phyloP scores from a whole-genome alignment of 495 filamentous ascomycete species.

The Annulohypoxylon moriforme region DNA sequence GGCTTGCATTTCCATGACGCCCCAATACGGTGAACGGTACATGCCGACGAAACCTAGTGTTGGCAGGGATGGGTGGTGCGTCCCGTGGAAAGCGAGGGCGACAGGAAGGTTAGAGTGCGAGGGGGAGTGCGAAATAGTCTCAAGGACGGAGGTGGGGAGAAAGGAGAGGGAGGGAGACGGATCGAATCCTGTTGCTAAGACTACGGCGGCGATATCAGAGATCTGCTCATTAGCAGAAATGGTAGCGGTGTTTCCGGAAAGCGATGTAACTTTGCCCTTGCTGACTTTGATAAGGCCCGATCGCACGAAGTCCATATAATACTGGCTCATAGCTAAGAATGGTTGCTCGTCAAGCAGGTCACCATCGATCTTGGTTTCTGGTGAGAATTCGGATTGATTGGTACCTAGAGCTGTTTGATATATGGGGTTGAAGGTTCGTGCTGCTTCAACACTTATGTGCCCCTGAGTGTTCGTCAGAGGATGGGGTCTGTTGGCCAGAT shows the following conservation, averaged over 20 bases:
- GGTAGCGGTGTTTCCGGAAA: conserved; percentile 51
- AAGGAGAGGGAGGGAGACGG: conserved; percentile 69
- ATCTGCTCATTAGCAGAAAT: conserved; percentile 54
- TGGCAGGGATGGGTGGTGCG: conserved; percentile 67
- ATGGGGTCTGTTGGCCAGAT: conserved; percentile 68
- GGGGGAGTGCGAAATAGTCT: conserved; percentile 65
- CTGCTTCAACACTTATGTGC: conserved; percentile 65
- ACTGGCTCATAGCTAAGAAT: conserved; percentile 75
- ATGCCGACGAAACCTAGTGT: conserved; percentile 85
- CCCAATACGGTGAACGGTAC: conserved; percentile 89
- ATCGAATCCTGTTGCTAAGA: conserved; percentile 83
- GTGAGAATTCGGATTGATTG: conserved; percentile 69
- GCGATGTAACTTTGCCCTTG: conserved; percentile 54
- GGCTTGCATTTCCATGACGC: conserved; percentile 88
- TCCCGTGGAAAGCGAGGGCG: conserved; percentile 73
- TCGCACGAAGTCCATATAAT: conserved; percentile 77
- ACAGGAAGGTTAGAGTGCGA: conserved; percentile 71
- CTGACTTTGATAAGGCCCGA: conserved; percentile 67
- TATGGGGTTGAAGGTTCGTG: conserved; percentile 62
- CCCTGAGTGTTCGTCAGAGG: conserved; percentile 69
- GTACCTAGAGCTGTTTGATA: conserved; percentile 68
- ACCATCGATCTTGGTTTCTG: conserved; percentile 40
- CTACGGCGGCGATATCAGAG: conserved; percentile 69
- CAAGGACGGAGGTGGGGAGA: conserved; percentile 65
- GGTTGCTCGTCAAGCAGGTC: conserved; percentile 59